Percentiles rank a stretch among this genome's conserved stretches.
phyloP scores from a whole-genome alignment of 2,329 filamentous ascomycete genomes.

The Trichoderma sp. region DNA sequence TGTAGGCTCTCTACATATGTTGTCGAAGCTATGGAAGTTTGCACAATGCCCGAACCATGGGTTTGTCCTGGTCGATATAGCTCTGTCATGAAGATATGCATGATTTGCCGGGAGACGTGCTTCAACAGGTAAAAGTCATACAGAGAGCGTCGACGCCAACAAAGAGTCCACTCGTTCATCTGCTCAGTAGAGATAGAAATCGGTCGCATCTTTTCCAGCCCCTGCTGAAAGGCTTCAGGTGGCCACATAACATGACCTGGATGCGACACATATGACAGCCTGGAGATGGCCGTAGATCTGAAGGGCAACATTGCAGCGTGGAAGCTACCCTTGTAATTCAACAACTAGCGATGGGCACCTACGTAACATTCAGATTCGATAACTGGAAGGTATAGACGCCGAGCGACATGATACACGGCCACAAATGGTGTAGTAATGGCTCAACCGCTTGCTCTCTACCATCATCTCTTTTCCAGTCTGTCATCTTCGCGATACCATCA shows the following conservation, averaged over 20 bases:
- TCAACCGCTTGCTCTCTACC: not conserved
- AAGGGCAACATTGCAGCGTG: not conserved
- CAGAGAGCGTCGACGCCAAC: no score
- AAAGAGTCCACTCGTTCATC: no score
- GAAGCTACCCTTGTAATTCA: not conserved
- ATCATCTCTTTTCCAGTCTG: not conserved
- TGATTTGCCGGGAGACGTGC: no score
- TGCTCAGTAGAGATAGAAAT: no score
- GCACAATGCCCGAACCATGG: no score
- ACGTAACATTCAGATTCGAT: not conserved
- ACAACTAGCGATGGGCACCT: not conserved
- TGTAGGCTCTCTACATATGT: no score
- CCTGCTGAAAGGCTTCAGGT: not conserved
- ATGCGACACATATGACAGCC: not conserved
- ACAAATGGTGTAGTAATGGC: not conserved
- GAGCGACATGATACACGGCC: not conserved
- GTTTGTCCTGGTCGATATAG: no score
- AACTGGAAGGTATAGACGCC: not conserved
- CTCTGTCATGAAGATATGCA: no score
- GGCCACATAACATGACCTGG: not conserved
- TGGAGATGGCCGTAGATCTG: no score
- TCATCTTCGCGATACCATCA: not conserved
- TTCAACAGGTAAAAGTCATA: no score
- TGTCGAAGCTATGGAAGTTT: no score
- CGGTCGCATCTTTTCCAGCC: not conserved